A percentile compares a stretch with the other conserved stretches of the same genome.
Evolutionary conservation across 2,329 filamentous ascomycete genomes (phyloP).

Genomic region (Microcyclosporella mali): DNA sequence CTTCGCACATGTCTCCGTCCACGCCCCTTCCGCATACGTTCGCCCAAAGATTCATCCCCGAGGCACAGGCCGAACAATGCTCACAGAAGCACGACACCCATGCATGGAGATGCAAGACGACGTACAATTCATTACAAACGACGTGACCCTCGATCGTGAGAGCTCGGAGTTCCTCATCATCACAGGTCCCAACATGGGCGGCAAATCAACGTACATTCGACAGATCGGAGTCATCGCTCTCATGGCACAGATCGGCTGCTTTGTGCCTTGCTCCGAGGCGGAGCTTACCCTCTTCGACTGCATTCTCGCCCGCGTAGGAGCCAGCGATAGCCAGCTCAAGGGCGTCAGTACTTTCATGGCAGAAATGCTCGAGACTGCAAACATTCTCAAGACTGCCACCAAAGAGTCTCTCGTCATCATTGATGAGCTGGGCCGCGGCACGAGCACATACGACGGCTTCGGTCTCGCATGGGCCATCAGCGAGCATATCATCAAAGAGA

Average conservation of each 20-base stretch:
- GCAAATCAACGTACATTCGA: conserved; percentile 96
- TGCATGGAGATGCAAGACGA: conserved; percentile 99
- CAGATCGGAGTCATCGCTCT: conserved; percentile 95
- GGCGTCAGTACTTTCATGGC: conserved; percentile 99
- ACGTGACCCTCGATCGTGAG: conserved; percentile 72
- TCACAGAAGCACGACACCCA: conserved; percentile 91
- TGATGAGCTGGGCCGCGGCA: conserved; percentile 92
- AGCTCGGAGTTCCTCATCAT: conserved; percentile 90
- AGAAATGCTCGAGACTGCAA: conserved; percentile 97
- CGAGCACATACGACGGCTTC: conserved; percentile 96
- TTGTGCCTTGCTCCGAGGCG: conserved; percentile 84
- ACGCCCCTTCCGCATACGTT: conserved; percentile 87
- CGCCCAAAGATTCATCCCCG: conserved; percentile 84
- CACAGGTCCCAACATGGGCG: conserved; percentile 97
- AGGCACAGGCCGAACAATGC: conserved; percentile 77
- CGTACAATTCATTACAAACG: conserved; percentile 96
- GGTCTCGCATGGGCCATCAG: conserved; percentile 99
- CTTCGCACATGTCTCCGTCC: conserved; percentile 86
- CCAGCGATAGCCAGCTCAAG: conserved; percentile 93
- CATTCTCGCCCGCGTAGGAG: conserved; percentile 90
- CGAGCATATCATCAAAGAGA: conserved; percentile 93
- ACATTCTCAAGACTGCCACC: conserved; percentile 95
- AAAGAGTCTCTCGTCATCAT: conserved; percentile 96
- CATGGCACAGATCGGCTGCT: conserved; percentile 95
- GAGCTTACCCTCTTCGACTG: conserved; percentile 95